phyloP scores from a whole-genome alignment of 1,284 basidiomycete genomes.

The Vanrija pseudolonga region DNA sequence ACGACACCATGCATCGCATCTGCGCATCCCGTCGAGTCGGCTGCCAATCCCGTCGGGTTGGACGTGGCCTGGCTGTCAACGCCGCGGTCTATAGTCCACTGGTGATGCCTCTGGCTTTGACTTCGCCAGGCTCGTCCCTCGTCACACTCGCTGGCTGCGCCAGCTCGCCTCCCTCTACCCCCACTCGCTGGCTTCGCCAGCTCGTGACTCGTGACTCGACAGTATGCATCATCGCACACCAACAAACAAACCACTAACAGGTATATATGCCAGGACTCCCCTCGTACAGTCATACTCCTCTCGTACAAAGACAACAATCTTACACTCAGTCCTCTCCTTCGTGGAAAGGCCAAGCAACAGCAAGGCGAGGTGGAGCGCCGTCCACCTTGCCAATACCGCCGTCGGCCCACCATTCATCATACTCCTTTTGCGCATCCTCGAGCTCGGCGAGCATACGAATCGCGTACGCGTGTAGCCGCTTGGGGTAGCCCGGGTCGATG shows the following conservation, averaged over 20 bases:
- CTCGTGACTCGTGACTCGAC: not conserved
- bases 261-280: too few species aligned
- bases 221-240: not conserved
- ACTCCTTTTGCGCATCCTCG: constrained; percentile 52
- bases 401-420: constrained; percentile 50
- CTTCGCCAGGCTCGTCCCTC: too few species aligned
- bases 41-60: too few species aligned
- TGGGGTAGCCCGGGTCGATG: constrained; percentile 34
- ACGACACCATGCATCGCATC: too few species aligned
- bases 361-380: constrained; percentile 48
- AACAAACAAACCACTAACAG: too few species aligned
- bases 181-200: not conserved
- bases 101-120: too few species aligned
- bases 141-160: too few species aligned
- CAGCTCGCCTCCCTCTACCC: too few species aligned
- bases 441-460: constrained; percentile 52
- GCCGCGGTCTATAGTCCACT: too few species aligned
- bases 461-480: constrained; percentile 51
- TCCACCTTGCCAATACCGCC: constrained; percentile 47
- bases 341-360: constrained; percentile 50
- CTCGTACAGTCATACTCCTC: not conserved
- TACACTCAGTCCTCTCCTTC: constrained; percentile 43
- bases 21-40: too few species aligned
- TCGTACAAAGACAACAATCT: not conserved
- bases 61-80: too few species aligned